Conservation (phyloP, 202 grass and related monocot species). For the Panicum hallii region DNA sequence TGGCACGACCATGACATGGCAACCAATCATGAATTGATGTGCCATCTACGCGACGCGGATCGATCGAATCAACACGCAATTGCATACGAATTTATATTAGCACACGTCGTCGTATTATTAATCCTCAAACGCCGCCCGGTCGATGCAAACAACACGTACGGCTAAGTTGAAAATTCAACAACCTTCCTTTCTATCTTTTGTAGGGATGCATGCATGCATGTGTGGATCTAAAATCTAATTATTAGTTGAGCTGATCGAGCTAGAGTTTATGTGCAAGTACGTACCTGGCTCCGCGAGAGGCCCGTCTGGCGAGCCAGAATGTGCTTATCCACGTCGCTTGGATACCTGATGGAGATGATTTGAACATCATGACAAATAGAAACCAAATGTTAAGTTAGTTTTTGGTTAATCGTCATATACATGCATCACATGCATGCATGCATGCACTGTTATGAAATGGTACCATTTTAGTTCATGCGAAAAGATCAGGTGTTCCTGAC, state of each 20-base stretch:
- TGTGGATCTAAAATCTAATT: not conserved
- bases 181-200: not conserved
- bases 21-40: constrained; percentile 57
- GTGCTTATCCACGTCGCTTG: constrained; percentile 98
- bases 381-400: constrained; percentile 32
- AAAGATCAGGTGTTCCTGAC: not conserved
- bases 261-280: not conserved
- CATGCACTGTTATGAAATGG: not conserved
- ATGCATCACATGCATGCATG: no score
- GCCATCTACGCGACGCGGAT: constrained; percentile 33
- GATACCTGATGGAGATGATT: constrained; percentile 57
- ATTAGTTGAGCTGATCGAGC: not conserved
- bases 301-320: constrained; percentile 90
- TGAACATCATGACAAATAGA: not conserved
- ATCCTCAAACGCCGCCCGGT: not conserved
- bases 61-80: constrained; percentile 28
- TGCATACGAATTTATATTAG: not conserved
- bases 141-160: constrained; percentile 27
- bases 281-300: constrained; percentile 93
- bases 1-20: constrained; percentile 47
- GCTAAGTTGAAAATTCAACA: not conserved
- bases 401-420: no score
- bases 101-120: not conserved
- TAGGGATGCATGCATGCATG: not conserved
- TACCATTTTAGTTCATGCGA: not conserved